Base-by-base conservation (phyloP, 2,329 filamentous ascomycete species). In the Drechslera avenae region DNA sequence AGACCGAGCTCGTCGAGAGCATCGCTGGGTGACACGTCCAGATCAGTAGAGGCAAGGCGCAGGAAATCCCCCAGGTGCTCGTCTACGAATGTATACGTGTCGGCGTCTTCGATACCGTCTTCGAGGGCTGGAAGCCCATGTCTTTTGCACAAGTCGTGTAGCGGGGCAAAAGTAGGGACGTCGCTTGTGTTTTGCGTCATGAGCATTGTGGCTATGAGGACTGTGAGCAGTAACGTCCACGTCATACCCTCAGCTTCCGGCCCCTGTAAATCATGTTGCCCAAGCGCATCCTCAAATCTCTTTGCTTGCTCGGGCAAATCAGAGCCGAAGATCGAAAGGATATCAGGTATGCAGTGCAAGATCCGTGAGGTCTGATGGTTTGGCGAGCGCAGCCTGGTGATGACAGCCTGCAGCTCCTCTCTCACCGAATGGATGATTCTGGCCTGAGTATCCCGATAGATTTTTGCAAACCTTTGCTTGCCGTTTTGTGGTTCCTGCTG, bases 391-490 rank as follows among this genome's bases (percentile, higher is more conserved):
- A 60, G 30, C 4, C 39, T 45, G 18, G 48, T 14, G 28, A 67
- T 31, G 1, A 55, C 56, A 17, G 50, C 49, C 21, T 61, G 36
- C 8, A 71, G 63, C 44, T 71, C 63, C 5, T 21, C 12, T 4
- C 58, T 56, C 3, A 69, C 58, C 6, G 56, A 48, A 33, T 68
- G 57, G 16, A 72, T 58, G 42, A 71, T 63, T 2, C 48, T 59
- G 2, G 64, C 63, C 58, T 79, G 77, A 5, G 74, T 67, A 36
- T 73, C 66, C 16, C 77, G 73, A 55, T 79, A 80, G 5, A 76
- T 73, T 31, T 68, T 69, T 2, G 76, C 76, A 37, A 72, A 72
- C 19, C 56, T 62, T 59, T 79, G 77, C 46, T 71, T 76, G 2
- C 58, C 37, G 52, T 76, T 79, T 2, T 39, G 39, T 4, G 57